Base-by-base conservation (phyloP, 768 basidiomycete species). In the Lactifluus piperatus region DNA sequence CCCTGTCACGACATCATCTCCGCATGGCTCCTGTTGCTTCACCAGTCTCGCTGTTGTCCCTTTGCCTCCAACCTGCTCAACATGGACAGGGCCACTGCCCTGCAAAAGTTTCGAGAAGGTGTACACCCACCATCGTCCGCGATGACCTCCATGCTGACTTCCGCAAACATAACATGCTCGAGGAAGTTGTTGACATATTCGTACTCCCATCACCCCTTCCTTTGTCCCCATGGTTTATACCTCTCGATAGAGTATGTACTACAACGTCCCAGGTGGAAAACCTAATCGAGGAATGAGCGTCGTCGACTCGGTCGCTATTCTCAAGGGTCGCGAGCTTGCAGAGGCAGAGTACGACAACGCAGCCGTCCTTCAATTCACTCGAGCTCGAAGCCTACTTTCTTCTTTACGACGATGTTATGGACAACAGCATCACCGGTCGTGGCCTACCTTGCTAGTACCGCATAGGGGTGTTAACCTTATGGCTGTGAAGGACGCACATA, bases 311-410 rank as follows among this genome's bases (percentile, higher is more conserved):
- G 88, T 86, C 53, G 85, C 91, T 73, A 94, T 97, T 69, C 73
- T 98, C 60, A 83, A 86, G 59, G 91, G 88, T 1, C 75, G 81
- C 2, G 49, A 74, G 18, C 73, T 95, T 62, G 77, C 77, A 0
- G 91, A 93, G 0, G 83, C 89, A 5, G 94, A 97, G 74, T 97
- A 95, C 75, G 77, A 86, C 73, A 84, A 89, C 65, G 82, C 91
- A 7, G 94, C 91, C 4, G 74, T 95, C 30, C 78, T 98, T 29
- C 94, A 94, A 3, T 98, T 14, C 14, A 16, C 24, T 32, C 7
- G 67, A 95, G 92, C 82, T 99, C 8, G 95, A 98, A 85, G 94
- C 93, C 0, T 97, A 87, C 74, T n/a, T 97, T 98, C 85, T 98
- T 56, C 92, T 97, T 56, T 82, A 91, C 4, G 92, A 99, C 73